Percentiles rank a stretch among this genome's conserved stretches.
phyloP scores from a whole-genome alignment of 176 grass and related monocot species.

The Cenchrus purpureus region DNA sequence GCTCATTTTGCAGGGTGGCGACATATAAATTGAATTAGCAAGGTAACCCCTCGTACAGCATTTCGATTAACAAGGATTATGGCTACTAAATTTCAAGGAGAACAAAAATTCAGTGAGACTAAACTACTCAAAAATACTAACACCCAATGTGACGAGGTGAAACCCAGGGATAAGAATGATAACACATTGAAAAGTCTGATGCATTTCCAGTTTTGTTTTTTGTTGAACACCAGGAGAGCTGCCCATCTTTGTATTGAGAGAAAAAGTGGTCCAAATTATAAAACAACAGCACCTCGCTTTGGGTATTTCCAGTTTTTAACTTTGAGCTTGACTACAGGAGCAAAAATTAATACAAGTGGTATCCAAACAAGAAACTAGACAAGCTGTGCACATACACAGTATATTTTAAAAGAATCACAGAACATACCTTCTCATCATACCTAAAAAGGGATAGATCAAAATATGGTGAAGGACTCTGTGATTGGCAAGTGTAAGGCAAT shows the following conservation, averaged over 20 bases:
- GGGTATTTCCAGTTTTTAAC: too few species aligned
- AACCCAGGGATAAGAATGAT: too few species aligned
- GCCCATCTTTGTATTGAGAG: too few species aligned
- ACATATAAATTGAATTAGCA: background rate
- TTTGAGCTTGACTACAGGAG: too few species aligned
- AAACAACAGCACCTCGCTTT: too few species aligned
- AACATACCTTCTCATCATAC: conserved; percentile 94
- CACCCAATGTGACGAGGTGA: too few species aligned
- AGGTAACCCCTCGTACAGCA: background rate
- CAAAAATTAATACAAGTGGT: background rate
- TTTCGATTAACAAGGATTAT: background rate
- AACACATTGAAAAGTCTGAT: background rate
- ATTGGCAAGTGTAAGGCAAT: conserved; percentile 90
- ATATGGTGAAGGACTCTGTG: conserved; percentile 95
- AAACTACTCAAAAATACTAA: too few species aligned
- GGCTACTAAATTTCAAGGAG: background rate
- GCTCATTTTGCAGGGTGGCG: too few species aligned
- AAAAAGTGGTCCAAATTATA: too few species aligned
- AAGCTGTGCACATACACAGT: background rate
- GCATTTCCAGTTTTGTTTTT: too few species aligned
- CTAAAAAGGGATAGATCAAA: conserved; percentile 96
- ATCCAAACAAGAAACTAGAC: background rate
- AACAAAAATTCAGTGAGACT: too few species aligned
- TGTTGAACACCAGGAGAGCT: too few species aligned
- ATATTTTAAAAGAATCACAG: conserved; percentile 30